These are phyloP conservation scores for Pisolithus marmoratus DNA, from an alignment of 768 basidiomycete genomes.

Conservation along the genomic window DNA sequence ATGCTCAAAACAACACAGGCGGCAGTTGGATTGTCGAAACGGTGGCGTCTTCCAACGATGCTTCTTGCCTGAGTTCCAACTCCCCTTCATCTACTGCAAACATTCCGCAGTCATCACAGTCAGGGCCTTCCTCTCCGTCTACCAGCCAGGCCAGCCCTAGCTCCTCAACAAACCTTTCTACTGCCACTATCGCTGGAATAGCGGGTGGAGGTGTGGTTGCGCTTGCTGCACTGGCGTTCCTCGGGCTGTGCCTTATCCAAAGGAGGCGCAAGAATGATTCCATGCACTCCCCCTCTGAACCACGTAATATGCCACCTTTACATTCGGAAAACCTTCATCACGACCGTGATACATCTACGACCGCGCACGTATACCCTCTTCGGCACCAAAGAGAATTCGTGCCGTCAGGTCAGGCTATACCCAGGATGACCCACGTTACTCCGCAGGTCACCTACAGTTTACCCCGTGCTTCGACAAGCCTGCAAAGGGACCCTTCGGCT, in stretches of 20 bases:
- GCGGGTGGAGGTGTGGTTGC: conserved; percentile 50
- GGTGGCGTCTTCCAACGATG: conserved; percentile 43
- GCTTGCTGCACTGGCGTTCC: conserved; percentile 44
- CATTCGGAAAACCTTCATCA: conserved; percentile 35
- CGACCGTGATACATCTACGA: not conserved
- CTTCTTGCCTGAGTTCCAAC: conserved; percentile 43
- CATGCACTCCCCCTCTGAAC: conserved; percentile 24
- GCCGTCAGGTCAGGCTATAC: too few relatives aligned
- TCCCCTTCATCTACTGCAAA: conserved; percentile 48
- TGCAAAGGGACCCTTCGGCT: conserved; percentile 31
- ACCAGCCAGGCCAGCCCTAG: conserved; percentile 6
- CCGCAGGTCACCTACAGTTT: too few relatives aligned
- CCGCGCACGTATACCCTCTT: too few relatives aligned
- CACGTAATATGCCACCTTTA: conserved; percentile 18
- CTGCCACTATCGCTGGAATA: conserved; percentile 41
- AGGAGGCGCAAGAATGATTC: conserved; percentile 16
- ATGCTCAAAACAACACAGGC: conserved; percentile 45
- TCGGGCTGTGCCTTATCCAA: conserved; percentile 48
- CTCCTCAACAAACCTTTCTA: conserved; percentile 27
- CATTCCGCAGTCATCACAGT: not conserved
- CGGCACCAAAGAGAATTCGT: too few relatives aligned
- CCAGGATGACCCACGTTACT: too few relatives aligned
- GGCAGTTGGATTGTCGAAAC: conserved; percentile 51
- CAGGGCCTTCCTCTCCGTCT: conserved; percentile 10
- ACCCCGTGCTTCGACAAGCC: conserved; percentile 7